Percentiles rank a stretch among this genome's conserved stretches.
Evolutionary conservation across 345 rosid genomes (phyloP).

Genomic region (Syzygium jambos): DNA sequence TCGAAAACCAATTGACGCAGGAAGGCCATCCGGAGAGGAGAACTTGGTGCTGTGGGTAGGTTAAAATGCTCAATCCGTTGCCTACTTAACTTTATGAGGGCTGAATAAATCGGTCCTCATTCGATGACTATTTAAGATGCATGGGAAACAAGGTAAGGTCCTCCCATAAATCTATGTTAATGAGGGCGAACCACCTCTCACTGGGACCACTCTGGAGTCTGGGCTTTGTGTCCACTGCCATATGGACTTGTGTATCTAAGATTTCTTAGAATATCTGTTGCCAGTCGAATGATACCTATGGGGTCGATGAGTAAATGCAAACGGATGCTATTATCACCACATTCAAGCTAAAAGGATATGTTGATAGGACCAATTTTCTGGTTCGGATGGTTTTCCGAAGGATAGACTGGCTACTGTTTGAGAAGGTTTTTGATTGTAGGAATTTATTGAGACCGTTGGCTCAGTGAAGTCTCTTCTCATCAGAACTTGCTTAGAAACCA

Average conservation of each 20-base stretch:
- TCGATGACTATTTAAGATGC: not conserved
- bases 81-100: slow-evolving; percentile 14
- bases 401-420: not conserved
- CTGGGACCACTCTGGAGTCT: not conserved
- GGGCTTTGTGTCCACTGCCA: not conserved
- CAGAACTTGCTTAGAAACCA: not conserved
- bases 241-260: not conserved
- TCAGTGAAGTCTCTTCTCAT: not conserved
- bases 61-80: slow-evolving; percentile 5
- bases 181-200: not conserved
- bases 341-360: not conserved
- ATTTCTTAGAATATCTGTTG: not conserved
- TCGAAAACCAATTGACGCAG: slow-evolving; percentile 83
- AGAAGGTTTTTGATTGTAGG: not conserved
- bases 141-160: not conserved
- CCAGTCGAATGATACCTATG: not conserved
- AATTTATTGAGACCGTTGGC: not conserved
- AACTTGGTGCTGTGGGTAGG: slow-evolving; percentile 92
- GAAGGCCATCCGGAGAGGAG: slow-evolving; percentile 78
- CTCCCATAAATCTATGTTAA: not conserved
- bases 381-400: not conserved
- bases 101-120: slow-evolving; percentile 1
- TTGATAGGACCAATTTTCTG: not conserved
- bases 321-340: not conserved
- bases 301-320: not conserved